These are phyloP conservation scores for Fusarium sublunatum DNA, from an alignment of 2,329 filamentous ascomycete species.

Conservation along the genomic window DNA sequence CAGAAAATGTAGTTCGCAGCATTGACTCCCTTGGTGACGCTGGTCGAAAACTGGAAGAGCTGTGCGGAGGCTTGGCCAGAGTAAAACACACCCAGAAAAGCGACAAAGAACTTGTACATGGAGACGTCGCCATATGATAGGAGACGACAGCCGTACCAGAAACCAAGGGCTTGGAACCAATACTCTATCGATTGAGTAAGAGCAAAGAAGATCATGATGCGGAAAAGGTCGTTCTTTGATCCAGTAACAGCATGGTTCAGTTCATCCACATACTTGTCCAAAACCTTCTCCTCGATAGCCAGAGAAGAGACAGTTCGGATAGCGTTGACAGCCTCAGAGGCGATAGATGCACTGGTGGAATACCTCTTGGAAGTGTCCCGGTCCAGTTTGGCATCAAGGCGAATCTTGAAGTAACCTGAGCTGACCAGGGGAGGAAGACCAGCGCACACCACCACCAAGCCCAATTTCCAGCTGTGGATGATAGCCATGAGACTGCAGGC, in stretches of 20 bases:
- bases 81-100: conserved; percentile 64
- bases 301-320: conserved; percentile 57
- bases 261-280: conserved; percentile 48
- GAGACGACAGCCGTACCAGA: conserved; percentile 56
- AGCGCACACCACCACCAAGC: conserved; percentile 60
- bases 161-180: conserved; percentile 55
- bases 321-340: conserved; percentile 56
- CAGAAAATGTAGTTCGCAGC: conserved; percentile 64
- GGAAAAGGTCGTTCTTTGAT: conserved; percentile 48
- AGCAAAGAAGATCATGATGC: conserved; percentile 53
- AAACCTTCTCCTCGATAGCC: conserved; percentile 53
- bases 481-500: conserved; percentile 57
- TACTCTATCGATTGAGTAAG: conserved; percentile 54
- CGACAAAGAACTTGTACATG: conserved; percentile 63
- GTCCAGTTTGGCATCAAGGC: conserved; percentile 56
- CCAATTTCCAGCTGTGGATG: conserved; percentile 60
- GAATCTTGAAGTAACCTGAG: conserved; percentile 54
- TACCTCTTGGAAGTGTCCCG: conserved; percentile 50
- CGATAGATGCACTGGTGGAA: conserved; percentile 55
- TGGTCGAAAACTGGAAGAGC: conserved; percentile 61
- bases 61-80: conserved; percentile 55
- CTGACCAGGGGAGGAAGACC: conserved; percentile 53
- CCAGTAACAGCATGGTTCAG: conserved; percentile 47
- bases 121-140: conserved; percentile 59
- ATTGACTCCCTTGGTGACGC: conserved; percentile 62